Base-by-base conservation (phyloP, 2,329 filamentous ascomycete species). In the Huntiella bhutanensis region DNA sequence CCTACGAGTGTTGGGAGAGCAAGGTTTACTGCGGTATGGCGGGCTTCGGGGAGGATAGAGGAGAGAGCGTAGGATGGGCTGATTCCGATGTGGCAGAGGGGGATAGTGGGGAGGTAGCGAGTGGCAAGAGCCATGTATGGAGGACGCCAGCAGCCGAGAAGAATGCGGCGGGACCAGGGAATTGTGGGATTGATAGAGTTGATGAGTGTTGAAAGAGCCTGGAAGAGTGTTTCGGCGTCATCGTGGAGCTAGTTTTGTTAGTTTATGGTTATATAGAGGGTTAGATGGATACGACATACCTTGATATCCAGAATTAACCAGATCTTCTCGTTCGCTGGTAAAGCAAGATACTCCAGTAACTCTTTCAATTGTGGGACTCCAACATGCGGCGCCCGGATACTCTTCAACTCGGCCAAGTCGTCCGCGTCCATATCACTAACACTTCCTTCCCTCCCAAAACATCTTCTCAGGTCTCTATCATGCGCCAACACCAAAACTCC, bases 281-380 rank as follows among this genome's bases (percentile, higher is more conserved):
- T 32, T 12, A 33, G 12, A n/a, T 32, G 19, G 34, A n/a, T 32
- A 36, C 39, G 42, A 52, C 56, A 15, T 60, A 83, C 78, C 67
- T 95, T 96, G 59, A 96, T 83, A 59, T 96, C 88, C 3, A 96
- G 65, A 51, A 95, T 61, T 4, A 91, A 55, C 87, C 87, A 94
- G 7, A 87, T 67, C 38, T 79, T 60, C 55, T 82, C 74, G 35
- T 71, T 59, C 1, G 68, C 78, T 0, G 77, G 77, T 52, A 72
- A 64, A 0, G 72, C 67, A 45, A 96, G 60, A 56, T 80, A 88
- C 49, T 73, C 68, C 6, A 95, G 65, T 45, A 95, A 63, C 55
- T 95, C 87, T 16, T 61, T 55, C 10, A 96, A 65, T 28, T 80
- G 68, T 4, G 86, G 77, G 75, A 96, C 79, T 1, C 69, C 66